These are phyloP conservation scores for Annulohypoxylon stygium DNA, from an alignment of 495 filamentous ascomycete genomes.

Conservation along the genomic window DNA sequence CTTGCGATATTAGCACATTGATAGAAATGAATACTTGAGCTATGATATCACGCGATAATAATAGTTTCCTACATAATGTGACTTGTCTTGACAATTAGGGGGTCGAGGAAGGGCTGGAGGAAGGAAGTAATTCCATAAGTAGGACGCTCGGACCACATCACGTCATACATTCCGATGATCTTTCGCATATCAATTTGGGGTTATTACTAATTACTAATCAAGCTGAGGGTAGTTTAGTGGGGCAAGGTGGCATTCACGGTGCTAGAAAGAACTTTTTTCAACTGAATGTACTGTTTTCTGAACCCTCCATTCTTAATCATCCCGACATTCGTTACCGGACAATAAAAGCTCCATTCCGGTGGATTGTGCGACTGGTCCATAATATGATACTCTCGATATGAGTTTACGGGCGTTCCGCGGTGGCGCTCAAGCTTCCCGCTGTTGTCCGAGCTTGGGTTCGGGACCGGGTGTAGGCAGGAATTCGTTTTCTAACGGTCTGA, in stretches of 20 bases:
- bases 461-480: background rate
- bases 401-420: conserved; percentile 43
- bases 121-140: background rate
- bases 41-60: background rate
- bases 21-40: background rate
- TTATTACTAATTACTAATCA: conserved; percentile 29
- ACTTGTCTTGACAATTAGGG: background rate
- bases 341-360: background rate
- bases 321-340: background rate
- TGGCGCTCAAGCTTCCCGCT: conserved; percentile 35
- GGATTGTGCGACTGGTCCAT: conserved; percentile 1
- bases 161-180: background rate
- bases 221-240: background rate
- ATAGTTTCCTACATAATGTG: background rate
- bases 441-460: conserved; percentile 27
- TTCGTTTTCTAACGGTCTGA: background rate
- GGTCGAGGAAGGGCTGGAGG: background rate
- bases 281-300: conserved; percentile 13
- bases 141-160: conserved; percentile 1
- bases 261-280: conserved; percentile 25
- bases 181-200: background rate
- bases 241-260: conserved; percentile 19
- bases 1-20: background rate
- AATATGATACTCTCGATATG: conserved; percentile 44
- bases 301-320: background rate